phyloP scores from a whole-genome alignment of 2,329 filamentous ascomycete species.

The Colletotrichum echinochloae region DNA sequence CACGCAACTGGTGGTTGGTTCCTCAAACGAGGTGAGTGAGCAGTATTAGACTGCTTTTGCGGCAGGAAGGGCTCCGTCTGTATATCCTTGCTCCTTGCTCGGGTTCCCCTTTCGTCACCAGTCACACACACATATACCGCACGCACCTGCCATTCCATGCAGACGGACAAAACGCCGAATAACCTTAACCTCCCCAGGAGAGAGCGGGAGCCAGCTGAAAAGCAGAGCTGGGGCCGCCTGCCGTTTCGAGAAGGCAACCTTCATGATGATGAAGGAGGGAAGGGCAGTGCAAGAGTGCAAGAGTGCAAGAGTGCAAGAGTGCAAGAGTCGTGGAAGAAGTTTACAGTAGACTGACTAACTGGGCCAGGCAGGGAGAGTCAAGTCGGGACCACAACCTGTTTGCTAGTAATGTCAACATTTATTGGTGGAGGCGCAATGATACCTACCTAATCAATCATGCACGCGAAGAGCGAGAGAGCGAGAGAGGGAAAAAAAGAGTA shows the following conservation, averaged over 20 bases:
- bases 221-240: conserved; percentile 14
- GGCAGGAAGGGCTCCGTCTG: too few species aligned
- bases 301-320: too few species aligned
- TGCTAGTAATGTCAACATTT: not conserved
- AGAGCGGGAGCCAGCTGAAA: not conserved
- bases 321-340: not conserved
- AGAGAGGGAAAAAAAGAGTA: not conserved
- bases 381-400: not conserved
- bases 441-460: not conserved
- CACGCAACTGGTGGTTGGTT: not conserved
- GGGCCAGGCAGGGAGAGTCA: not conserved
- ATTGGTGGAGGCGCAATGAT: not conserved
- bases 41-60: conserved; percentile 20
- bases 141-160: conserved; percentile 26
- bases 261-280: not conserved
- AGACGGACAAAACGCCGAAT: conserved; percentile 35
- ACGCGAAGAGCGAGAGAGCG: not conserved
- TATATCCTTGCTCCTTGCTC: conserved; percentile 26
- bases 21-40: conserved; percentile 17
- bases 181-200: conserved; percentile 17
- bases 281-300: not conserved
- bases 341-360: not conserved
- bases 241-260: not conserved
- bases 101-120: not conserved
- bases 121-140: not conserved